phyloP scores from a whole-genome alignment of 331 rosid genomes.

The Cydonia oblonga region DNA sequence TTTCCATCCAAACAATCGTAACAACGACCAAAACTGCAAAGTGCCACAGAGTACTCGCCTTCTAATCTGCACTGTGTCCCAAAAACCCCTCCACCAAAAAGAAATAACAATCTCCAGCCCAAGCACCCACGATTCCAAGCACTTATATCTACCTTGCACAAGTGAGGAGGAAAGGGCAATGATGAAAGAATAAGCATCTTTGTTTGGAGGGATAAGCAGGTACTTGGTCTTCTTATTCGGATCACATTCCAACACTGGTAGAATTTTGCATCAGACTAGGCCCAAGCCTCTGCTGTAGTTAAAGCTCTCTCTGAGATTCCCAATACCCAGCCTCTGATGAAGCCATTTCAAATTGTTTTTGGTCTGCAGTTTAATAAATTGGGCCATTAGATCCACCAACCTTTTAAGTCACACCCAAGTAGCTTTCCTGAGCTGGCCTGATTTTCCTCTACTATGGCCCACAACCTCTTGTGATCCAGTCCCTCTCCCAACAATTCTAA shows the following conservation, averaged over 20 bases:
- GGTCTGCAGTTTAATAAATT: neutral
- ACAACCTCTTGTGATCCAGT: neutral
- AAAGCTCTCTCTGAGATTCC: neutral
- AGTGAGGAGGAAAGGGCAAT: neutral
- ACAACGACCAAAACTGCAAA: neutral
- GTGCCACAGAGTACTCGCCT: neutral
- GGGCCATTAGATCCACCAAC: neutral
- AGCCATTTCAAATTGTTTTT: neutral
- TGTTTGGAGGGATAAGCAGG: neutral
- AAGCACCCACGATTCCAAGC: neutral
- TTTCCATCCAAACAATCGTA: neutral
- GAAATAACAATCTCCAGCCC: neutral
- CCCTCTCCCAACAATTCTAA: neutral
- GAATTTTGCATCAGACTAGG: neutral
- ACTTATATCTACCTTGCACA: neutral
- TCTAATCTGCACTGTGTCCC: neutral
- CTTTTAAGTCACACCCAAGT: neutral
- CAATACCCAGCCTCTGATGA: neutral
- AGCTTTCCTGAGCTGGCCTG: too few species aligned
- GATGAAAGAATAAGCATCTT: neutral
- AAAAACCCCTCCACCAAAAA: neutral
- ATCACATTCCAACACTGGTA: neutral
- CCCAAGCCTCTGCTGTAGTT: neutral
- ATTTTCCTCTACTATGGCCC: neutral
- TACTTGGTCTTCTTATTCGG: neutral